Evolutionary conservation across 306 rosid species (phyloP), one percentile per base, ranked within the genome.

Genomic region (Sindora glabra): DNA sequence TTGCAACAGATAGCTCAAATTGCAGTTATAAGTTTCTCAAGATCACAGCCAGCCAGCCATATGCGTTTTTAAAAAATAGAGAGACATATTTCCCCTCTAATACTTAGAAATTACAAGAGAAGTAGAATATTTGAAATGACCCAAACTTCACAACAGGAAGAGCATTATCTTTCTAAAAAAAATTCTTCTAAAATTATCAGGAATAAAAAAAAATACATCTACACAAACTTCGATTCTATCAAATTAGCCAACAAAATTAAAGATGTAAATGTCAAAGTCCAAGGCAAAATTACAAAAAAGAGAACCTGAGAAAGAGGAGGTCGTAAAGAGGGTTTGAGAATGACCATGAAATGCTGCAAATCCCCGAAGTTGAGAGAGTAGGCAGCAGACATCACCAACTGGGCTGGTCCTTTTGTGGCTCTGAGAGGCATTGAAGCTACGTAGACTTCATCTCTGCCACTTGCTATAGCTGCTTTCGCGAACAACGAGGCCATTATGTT

Each of bases 331-430:
- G 92, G 83, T 67, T 84, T 75, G 76, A 89, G 44, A 49, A 92
- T 48, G 64, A 89, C 99, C 86, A 86, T 82, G 85, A 86, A 84
- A 72, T 92, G 99, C 50, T 89, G 95, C 0, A 86, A 78, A 83
- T 83, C 79, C 96, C 95, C 83, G 59, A 89, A 44, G 73, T 73
- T 80, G 76, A 89, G 78, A 38, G 95, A 79, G 71, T 75, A 80
- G 5, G 90, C 88, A 37, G 87, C 58, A 36, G 99, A 86, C 76
- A 75, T 73, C 48, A 82, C 74, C 67, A 89, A 58, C 50, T 92
- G 96, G 23, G 96, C 76, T 42, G 94, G 95, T 56, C 99, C 99
- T 68, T 80, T 92, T 39, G 82, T n/a, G 64, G 95, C 96, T 62
- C 89, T 80, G 23, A 92, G 73, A 59, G 96, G 87, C 73, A 89